These are phyloP conservation scores for Sextonia rubra DNA, from an alignment of 164 flowering plant genomes.

Conservation along the genomic window DNA sequence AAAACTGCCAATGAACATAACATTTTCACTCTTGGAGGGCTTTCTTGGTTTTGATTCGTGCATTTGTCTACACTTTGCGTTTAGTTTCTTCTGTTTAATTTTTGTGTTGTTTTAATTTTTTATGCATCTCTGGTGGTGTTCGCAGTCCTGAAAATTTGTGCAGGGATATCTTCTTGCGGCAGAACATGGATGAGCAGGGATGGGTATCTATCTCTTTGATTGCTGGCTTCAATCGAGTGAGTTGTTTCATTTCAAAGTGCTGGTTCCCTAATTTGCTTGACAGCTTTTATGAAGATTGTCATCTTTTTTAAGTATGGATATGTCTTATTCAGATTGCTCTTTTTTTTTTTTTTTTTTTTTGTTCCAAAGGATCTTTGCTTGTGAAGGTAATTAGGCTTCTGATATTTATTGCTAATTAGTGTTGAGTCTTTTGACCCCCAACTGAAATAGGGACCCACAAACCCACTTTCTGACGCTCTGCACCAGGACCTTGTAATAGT, in stretches of 20 bases:
- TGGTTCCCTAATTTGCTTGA: not conserved
- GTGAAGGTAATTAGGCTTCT: not conserved
- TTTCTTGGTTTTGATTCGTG: not conserved
- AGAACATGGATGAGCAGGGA: constrained; percentile 68
- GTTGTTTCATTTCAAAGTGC: constrained; percentile 19
- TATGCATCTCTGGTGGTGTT: not conserved
- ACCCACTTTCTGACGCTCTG: too few species aligned
- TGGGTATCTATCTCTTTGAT: constrained; percentile 66
- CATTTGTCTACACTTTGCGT: not conserved
- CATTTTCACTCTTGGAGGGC: not conserved
- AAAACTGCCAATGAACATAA: too few species aligned
- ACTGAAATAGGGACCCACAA: too few species aligned
- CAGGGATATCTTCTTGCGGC: constrained; percentile 52
- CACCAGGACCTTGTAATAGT: too few species aligned
- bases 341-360: too few species aligned
- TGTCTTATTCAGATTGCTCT: not conserved
- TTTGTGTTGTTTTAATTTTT: not conserved
- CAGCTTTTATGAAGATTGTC: not conserved
- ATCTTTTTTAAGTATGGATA: not conserved
- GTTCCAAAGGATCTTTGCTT: not conserved
- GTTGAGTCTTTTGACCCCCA: too few species aligned
- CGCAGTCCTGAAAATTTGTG: constrained; percentile 62
- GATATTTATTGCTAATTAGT: too few species aligned
- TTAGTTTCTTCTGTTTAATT: not conserved
- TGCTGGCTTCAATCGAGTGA: constrained; percentile 61